phyloP scores from a whole-genome alignment of 2,329 filamentous ascomycete genomes.

The Knufia petricola region DNA sequence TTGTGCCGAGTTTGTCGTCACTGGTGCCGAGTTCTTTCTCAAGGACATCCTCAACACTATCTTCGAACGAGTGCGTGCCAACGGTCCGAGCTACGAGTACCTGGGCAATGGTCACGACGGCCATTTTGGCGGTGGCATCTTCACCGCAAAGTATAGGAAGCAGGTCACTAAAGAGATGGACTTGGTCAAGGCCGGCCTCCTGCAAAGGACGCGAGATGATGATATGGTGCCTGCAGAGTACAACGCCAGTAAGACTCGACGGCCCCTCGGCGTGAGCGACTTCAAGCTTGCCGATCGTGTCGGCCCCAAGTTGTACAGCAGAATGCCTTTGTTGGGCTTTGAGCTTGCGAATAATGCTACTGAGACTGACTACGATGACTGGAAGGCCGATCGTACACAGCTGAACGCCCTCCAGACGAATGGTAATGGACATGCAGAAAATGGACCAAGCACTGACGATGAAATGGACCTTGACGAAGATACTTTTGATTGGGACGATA shows the following conservation, averaged over 20 bases:
- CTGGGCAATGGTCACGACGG: slow-evolving; percentile 42
- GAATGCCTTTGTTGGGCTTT: slow-evolving; percentile 66
- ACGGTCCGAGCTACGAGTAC: slow-evolving; percentile 43
- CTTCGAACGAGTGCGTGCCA: slow-evolving; percentile 45
- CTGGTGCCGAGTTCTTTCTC: slow-evolving; percentile 53
- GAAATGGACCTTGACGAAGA: slow-evolving; percentile 34
- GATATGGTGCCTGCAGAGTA: slow-evolving; percentile 74
- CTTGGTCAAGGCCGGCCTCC: slow-evolving; percentile 60
- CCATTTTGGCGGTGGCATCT: slow-evolving; percentile 52
- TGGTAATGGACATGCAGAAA: slow-evolving; percentile 12
- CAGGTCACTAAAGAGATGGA: slow-evolving; percentile 70
- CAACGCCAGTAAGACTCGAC: slow-evolving; percentile 61
- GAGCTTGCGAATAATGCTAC: slow-evolving; percentile 61
- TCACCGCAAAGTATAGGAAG: slow-evolving; percentile 66
- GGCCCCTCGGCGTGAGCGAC: slow-evolving; percentile 67
- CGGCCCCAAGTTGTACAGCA: slow-evolving; percentile 63
- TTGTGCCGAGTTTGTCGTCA: slow-evolving; percentile 51
- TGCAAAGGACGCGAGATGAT: slow-evolving; percentile 59
- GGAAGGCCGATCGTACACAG: slow-evolving; percentile 37
- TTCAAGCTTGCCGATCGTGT: slow-evolving; percentile 66
- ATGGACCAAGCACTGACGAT: slow-evolving; percentile 13
- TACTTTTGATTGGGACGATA: slow-evolving; percentile 55
- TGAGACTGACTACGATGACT: slow-evolving; percentile 65
- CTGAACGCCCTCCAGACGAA: slow-evolving; percentile 11
- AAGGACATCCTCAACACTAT: slow-evolving; percentile 50